Conservation (phyloP, 2,329 filamentous ascomycete species). For the Pseudohalonectria lignicola region DNA sequence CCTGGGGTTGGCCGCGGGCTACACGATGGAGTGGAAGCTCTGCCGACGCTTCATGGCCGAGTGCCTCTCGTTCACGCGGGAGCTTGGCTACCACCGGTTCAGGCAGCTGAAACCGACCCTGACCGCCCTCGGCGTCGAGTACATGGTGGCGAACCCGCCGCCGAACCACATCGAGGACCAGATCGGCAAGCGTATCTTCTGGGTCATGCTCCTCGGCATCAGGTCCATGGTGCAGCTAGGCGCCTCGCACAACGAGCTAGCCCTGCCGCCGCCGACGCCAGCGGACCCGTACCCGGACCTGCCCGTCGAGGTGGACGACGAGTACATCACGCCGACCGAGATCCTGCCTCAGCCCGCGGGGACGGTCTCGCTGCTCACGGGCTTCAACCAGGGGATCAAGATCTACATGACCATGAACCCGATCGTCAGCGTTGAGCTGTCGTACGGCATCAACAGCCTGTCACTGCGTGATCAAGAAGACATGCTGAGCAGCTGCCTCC, state of each 20-base stretch:
- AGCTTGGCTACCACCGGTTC: conserved; percentile 46
- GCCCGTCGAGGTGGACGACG: conserved; percentile 75
- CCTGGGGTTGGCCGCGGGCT: conserved; percentile 53
- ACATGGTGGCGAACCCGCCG: conserved; percentile 16
- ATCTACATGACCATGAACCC: conserved; percentile 74
- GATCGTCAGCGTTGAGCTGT: conserved; percentile 68
- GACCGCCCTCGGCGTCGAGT: neutral
- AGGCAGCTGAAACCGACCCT: neutral
- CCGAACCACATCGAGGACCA: conserved; percentile 64
- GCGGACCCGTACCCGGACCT: conserved; percentile 68
- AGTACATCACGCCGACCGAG: conserved; percentile 62
- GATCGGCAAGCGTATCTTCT: conserved; percentile 71
- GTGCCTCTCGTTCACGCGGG: conserved; percentile 55
- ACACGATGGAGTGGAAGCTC: conserved; percentile 57
- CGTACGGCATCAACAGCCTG: conserved; percentile 67
- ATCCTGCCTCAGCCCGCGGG: conserved; percentile 60
- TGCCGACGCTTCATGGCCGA: conserved; percentile 64
- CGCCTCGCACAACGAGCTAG: conserved; percentile 57
- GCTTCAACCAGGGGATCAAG: conserved; percentile 70
- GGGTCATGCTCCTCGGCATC: conserved; percentile 67
- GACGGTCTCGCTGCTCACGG: conserved; percentile 59
- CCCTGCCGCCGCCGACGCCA: conserved; percentile 66
- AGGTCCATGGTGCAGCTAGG: conserved; percentile 73
- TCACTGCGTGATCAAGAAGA: conserved; percentile 70
- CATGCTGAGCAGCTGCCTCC: conserved; percentile 60